Evolutionary conservation across 495 filamentous ascomycete species (phyloP).

Genomic region (Amniculicola lignicola): DNA sequence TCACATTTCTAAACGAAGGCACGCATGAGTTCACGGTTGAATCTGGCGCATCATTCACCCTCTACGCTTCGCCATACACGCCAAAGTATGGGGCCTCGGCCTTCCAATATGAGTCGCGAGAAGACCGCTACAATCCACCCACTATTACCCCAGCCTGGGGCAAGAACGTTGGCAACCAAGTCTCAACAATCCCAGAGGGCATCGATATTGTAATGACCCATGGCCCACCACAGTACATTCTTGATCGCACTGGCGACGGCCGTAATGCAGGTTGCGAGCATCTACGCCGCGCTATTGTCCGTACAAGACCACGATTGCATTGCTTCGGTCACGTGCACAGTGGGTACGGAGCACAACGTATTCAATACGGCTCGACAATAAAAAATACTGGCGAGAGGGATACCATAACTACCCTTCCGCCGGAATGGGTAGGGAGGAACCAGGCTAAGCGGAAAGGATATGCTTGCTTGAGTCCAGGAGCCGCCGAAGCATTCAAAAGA

Average conservation of each 20-base stretch:
- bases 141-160: conserved; percentile 8
- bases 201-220: conserved; percentile 35
- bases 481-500: conserved; percentile 46
- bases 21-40: conserved; percentile 22
- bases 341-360: conserved; percentile 33
- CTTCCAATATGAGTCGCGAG: conserved; percentile 14
- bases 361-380: neutral
- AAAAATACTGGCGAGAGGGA: neutral
- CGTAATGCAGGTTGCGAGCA: conserved; percentile 20
- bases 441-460: conserved; percentile 46
- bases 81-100: conserved; percentile 19
- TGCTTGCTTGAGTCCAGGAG: conserved; percentile 19
- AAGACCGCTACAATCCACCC: conserved; percentile 25
- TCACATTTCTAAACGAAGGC: conserved; percentile 27
- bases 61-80: conserved; percentile 23
- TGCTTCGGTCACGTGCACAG: conserved; percentile 62
- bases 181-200: conserved; percentile 8
- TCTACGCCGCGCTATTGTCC: conserved; percentile 40
- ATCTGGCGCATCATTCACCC: conserved; percentile 21
- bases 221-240: conserved; percentile 29
- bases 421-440: conserved; percentile 28
- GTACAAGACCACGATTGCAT: conserved; percentile 52
- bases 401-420: neutral
- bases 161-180: conserved; percentile 30
- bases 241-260: conserved; percentile 7